phyloP scores from a whole-genome alignment of 192 early-diverging fungal genomes.

The Gamsiella multidivaricata region DNA sequence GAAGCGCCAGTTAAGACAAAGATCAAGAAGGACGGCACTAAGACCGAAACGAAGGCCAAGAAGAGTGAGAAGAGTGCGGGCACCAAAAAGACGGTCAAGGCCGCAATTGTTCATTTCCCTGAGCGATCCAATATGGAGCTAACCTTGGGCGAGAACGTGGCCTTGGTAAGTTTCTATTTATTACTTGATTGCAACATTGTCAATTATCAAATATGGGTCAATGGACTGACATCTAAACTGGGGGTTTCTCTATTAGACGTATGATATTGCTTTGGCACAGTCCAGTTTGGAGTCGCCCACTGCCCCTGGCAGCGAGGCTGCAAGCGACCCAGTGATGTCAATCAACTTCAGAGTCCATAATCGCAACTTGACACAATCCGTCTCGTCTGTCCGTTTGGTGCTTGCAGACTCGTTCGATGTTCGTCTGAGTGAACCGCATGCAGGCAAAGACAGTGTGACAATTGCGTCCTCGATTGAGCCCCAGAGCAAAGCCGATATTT shows the following conservation, averaged over 20 bases:
- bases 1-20: constrained; percentile 8
- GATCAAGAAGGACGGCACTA: not conserved
- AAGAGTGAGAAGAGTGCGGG: constrained; percentile 20
- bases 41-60: constrained; percentile 3
- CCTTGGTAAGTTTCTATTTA: constrained; percentile 30
- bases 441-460: constrained; percentile 25
- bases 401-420: constrained; percentile 50
- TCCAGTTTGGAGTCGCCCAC: constrained; percentile 24
- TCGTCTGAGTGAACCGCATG: constrained; percentile 37
- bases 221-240: too few species aligned
- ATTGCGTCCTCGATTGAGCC: constrained; percentile 34
- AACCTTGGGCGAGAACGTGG: constrained; percentile 31
- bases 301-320: constrained; percentile 15
- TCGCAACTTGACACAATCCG: constrained; percentile 19
- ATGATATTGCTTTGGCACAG: constrained; percentile 35
- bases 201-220: too few species aligned
- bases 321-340: constrained; percentile 25
- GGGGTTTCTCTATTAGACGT: constrained; percentile 21
- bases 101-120: constrained; percentile 34
- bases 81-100: constrained; percentile 32
- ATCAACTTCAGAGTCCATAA: constrained; percentile 33
- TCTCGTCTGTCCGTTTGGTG: constrained; percentile 12
- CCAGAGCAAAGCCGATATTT: constrained; percentile 16
- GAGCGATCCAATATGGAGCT: constrained; percentile 34
- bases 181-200: not conserved